Conservation (phyloP, 306 rosid species). For the Citrullus amarus region DNA sequence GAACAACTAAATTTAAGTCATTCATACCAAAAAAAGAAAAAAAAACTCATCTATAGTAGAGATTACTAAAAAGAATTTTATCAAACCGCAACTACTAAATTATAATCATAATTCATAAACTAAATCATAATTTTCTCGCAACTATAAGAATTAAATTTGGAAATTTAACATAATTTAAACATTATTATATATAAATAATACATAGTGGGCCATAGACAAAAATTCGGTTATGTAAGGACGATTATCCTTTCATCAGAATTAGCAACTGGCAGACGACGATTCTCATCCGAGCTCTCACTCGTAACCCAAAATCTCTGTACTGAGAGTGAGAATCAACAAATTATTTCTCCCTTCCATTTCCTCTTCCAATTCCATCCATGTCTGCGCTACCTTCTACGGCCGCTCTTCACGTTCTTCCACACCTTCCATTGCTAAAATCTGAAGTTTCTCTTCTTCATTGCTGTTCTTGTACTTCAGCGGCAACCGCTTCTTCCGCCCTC, state of each 20-base stretch:
- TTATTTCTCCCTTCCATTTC: neutral
- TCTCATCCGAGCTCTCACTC: neutral
- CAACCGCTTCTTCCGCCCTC: neutral
- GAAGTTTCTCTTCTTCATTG: conserved; percentile 17
- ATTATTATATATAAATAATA: too few relatives aligned
- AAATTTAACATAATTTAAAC: too few relatives aligned
- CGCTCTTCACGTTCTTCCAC: conserved; percentile 28
- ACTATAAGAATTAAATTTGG: too few relatives aligned
- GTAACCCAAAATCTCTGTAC: neutral
- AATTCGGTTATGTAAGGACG: too few relatives aligned
- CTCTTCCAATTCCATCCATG: conserved; percentile 31
- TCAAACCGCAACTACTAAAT: too few relatives aligned
- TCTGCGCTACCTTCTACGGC: conserved; percentile 36
- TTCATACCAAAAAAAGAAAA: too few relatives aligned
- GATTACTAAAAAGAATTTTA: too few relatives aligned
- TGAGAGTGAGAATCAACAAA: neutral
- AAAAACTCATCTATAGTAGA: too few relatives aligned
- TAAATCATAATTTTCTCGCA: too few relatives aligned
- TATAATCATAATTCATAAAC: too few relatives aligned
- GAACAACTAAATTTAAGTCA: too few relatives aligned
- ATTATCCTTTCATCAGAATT: neutral
- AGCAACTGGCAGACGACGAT: neutral
- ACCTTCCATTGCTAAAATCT: conserved; percentile 19
- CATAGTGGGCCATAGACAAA: too few relatives aligned
- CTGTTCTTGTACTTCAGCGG: conserved; percentile 14